Conservation (phyloP, 78 protist genomes). For the Dictyostelium firmibasis region DNA sequence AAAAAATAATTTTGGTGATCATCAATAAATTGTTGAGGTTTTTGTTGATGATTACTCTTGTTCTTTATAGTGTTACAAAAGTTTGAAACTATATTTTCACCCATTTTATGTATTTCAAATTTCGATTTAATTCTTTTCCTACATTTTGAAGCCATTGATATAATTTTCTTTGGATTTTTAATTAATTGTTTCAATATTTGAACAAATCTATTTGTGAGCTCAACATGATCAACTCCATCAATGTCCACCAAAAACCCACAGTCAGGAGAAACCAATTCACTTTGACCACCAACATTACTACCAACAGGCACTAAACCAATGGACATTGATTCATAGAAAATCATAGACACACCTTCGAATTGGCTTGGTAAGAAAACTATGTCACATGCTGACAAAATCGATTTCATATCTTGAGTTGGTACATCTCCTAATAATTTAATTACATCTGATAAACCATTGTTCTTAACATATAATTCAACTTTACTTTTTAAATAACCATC, state of each 20-base stretch:
- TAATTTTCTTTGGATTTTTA: conserved; percentile 4
- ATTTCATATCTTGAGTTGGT: conserved; percentile 27
- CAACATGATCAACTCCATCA: not conserved
- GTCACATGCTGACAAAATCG: conserved; percentile 35
- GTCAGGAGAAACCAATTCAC: conserved; percentile 19
- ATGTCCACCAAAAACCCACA: conserved; percentile 2
- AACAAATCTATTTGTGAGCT: not conserved
- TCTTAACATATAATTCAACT: conserved; percentile 24
- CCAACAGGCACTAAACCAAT: conserved; percentile 61
- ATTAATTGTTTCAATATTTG: not conserved
- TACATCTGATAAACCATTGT: conserved; percentile 4
- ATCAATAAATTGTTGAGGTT: not conserved
- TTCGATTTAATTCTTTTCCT: not conserved
- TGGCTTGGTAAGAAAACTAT: conserved; percentile 54
- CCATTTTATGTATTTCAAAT: conserved; percentile 31
- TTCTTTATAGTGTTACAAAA: conserved; percentile 13
- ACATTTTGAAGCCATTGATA: not conserved
- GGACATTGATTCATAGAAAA: conserved; percentile 67
- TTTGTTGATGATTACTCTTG: not conserved
- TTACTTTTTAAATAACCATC: conserved; percentile 32
- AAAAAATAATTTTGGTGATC: not conserved
- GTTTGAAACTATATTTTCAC: not conserved
- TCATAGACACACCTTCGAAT: conserved; percentile 63
- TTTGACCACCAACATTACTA: conserved; percentile 36
- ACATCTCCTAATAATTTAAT: conserved; percentile 55